These are phyloP conservation scores for Mycena floridula DNA, from an alignment of 768 basidiomycete species.

Conservation along the genomic window DNA sequence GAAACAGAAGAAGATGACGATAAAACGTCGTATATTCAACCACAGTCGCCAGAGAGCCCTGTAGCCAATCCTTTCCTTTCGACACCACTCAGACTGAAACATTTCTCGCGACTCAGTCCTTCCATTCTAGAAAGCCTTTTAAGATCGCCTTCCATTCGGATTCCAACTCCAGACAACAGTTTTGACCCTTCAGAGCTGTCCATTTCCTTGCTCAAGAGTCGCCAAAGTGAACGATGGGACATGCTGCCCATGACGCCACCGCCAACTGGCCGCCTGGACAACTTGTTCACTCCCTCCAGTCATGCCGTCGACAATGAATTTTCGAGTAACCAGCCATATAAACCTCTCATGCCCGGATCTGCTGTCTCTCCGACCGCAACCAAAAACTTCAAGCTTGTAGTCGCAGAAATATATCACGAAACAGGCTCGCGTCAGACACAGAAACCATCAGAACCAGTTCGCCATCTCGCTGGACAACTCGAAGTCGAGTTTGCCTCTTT, in stretches of 20 bases:
- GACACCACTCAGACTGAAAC: constrained; percentile 1
- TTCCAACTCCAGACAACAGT: not conserved
- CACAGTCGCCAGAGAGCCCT: not conserved
- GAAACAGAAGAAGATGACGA: no score
- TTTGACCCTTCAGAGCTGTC: not conserved
- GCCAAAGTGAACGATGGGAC: not conserved
- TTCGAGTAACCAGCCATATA: not conserved
- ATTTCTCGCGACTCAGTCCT: constrained; percentile 2
- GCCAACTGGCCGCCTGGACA: not conserved
- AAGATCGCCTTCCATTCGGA: not conserved
- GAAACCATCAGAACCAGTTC: not conserved
- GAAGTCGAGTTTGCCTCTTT: not conserved
- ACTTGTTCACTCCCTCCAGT: not conserved
- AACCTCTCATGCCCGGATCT: not conserved
- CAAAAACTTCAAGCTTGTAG: not conserved
- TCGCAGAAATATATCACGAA: not conserved
- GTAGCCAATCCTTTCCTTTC: constrained; percentile 3
- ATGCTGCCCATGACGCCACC: not conserved
- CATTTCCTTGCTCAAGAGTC: not conserved
- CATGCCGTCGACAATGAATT: not conserved
- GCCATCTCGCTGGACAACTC: not conserved
- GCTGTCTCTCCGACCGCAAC: not conserved
- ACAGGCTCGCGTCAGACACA: not conserved
- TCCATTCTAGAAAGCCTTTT: constrained; percentile 1
- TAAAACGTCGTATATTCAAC: not conserved